Evolutionary conservation across 1,284 basidiomycete species (phyloP).

Genomic region (Apiotrichum mycotoxinovorans): DNA sequence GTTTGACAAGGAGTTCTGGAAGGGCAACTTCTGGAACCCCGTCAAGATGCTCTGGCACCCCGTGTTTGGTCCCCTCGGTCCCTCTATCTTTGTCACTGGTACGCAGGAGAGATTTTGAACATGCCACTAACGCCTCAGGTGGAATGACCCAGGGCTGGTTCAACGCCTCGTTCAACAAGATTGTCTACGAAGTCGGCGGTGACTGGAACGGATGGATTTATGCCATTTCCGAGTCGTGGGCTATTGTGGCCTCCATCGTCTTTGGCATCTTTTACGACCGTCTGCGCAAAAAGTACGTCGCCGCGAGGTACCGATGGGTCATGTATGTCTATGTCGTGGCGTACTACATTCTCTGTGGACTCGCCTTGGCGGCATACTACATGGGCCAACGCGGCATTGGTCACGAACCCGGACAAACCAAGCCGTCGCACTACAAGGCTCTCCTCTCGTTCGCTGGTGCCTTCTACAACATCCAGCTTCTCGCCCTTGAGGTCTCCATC

Average conservation of each 20-base stretch:
- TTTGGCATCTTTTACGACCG: conserved; percentile 21
- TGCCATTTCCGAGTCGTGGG: conserved; percentile 16
- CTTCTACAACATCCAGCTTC: conserved; percentile 22
- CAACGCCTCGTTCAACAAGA: conserved; percentile 19
- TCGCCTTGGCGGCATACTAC: conserved; percentile 15
- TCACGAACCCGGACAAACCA: conserved; percentile 3
- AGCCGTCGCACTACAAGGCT: conserved; percentile 11
- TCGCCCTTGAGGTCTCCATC: conserved; percentile 17
- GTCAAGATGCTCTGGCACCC: conserved; percentile 19
- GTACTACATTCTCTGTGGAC: conserved; percentile 14
- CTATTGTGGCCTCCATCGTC: conserved; percentile 15
- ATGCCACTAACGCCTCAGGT: conserved; percentile 3
- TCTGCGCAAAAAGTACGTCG: conserved; percentile 13
- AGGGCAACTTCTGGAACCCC: conserved; percentile 13
- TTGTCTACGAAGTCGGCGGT: conserved; percentile 16
- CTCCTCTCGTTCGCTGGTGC: conserved; percentile 14
- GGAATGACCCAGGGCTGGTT: conserved; percentile 22
- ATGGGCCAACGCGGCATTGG: conserved; percentile 12
- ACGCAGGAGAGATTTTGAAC: too few relatives aligned
- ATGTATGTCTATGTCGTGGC: conserved; percentile 18
- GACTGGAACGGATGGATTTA: conserved; percentile 24
- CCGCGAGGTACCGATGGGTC: conserved; percentile 16
- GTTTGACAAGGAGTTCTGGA: conserved; percentile 6
- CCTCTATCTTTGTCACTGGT: conserved; percentile 15
- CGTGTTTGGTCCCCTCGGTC: conserved; percentile 15